Percentiles rank a stretch among this genome's conserved stretches.
Evolutionary conservation across 2,329 filamentous ascomycete species (phyloP).

Genomic region (Pezicula carpinea): DNA sequence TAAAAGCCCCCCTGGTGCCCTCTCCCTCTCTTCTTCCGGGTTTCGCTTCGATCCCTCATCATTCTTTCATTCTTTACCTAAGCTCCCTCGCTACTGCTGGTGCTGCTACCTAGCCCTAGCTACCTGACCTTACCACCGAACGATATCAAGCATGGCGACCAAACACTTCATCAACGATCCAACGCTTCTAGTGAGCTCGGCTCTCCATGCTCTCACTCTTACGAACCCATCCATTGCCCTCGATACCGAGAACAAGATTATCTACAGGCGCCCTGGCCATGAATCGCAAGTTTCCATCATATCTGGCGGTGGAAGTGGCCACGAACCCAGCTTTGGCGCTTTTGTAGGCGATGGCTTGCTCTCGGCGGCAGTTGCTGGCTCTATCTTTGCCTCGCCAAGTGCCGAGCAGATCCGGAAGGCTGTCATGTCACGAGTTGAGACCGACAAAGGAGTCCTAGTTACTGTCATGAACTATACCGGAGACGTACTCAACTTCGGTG

Average conservation of each 20-base stretch:
- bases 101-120: too few species aligned
- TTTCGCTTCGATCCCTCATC: too few species aligned
- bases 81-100: too few species aligned
- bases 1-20: too few species aligned
- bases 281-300: constrained; percentile 72
- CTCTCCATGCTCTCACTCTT: constrained; percentile 71
- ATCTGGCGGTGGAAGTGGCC: constrained; percentile 83
- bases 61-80: too few species aligned
- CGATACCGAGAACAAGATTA: constrained; percentile 75
- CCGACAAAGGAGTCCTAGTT: constrained; percentile 72
- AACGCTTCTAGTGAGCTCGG: constrained; percentile 69
- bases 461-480: constrained; percentile 95
- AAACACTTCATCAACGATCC: constrained; percentile 93
- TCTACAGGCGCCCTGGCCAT: constrained; percentile 64
- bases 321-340: constrained; percentile 82
- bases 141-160: constrained; percentile 38
- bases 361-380: constrained; percentile 77
- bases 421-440: constrained; percentile 68
- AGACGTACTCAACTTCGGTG: constrained; percentile 86
- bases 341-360: constrained; percentile 82
- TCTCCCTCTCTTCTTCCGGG: too few species aligned
- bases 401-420: constrained; percentile 78
- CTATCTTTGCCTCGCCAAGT: constrained; percentile 78
- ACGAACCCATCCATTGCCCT: constrained; percentile 81
- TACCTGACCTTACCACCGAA: too few species aligned